phyloP scores from a whole-genome alignment of 495 filamentous ascomycete genomes.

The Lichenothelia convexa region DNA sequence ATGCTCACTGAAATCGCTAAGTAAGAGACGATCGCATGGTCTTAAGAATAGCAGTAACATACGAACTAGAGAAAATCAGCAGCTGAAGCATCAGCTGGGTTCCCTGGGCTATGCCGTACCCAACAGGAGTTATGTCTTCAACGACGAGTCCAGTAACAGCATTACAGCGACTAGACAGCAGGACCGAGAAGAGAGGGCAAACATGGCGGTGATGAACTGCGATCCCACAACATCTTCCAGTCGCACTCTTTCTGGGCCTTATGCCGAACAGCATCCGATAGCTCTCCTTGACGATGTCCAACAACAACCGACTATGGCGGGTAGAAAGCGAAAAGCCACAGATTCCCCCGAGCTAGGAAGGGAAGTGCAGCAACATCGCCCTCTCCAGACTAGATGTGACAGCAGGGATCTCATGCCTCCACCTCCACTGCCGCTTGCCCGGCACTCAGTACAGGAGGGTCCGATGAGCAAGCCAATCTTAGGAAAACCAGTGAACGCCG shows the following conservation, averaged over 20 bases:
- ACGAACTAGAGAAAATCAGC: conserved; percentile 15
- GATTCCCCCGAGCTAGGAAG: conserved; percentile 3
- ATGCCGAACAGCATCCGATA: not conserved
- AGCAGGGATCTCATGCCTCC: conserved; percentile 20
- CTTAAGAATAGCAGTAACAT: not conserved
- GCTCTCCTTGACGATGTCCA: not conserved
- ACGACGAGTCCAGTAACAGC: not conserved
- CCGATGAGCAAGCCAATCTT: not conserved
- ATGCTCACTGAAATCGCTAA: conserved; percentile 12
- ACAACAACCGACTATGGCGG: conserved; percentile 3
- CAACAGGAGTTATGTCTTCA: conserved; percentile 8
- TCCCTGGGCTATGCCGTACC: conserved; percentile 15
- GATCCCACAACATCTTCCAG: not conserved
- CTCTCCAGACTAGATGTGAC: not conserved
- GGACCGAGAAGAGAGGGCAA: not conserved
- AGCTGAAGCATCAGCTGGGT: conserved; percentile 11
- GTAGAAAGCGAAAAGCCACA: conserved; percentile 9
- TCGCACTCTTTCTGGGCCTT: not conserved
- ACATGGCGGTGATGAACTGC: not conserved
- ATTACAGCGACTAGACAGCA: not conserved
- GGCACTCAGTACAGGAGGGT: not conserved
- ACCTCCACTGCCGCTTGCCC: conserved; percentile 6
- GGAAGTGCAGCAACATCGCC: not conserved
- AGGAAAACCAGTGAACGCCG: too few relatives aligned
- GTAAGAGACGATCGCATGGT: conserved; percentile 6